Conservation (phyloP, 2,329 filamentous ascomycete species). For the Botryotinia narcissicola region DNA sequence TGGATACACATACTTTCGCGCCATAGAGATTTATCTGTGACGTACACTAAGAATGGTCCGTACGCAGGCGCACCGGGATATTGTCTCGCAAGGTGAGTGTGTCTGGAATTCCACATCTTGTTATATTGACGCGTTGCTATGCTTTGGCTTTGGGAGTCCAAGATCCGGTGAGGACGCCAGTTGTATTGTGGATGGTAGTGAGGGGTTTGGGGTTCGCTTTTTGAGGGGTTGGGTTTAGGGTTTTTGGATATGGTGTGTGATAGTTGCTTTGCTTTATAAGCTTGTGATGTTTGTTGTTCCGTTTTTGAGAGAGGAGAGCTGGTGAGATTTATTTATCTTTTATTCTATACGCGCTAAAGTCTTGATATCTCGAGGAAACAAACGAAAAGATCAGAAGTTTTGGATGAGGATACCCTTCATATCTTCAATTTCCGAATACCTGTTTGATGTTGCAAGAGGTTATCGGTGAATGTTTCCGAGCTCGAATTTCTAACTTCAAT, state of each 20-base stretch:
- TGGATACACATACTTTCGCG: neutral
- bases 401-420: neutral
- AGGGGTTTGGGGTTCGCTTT: no score
- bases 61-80: neutral
- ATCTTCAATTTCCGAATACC: neutral
- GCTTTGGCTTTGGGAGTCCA: neutral
- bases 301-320: neutral
- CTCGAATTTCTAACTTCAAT: neutral
- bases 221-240: neutral
- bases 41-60: neutral
- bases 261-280: neutral
- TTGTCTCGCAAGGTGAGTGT: no score
- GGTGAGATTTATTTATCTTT: neutral
- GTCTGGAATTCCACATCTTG: neutral
- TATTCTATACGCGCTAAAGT: neutral
- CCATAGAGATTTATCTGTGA: neutral
- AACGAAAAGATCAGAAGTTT: neutral
- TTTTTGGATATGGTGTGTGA: neutral
- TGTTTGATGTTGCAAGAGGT: neutral
- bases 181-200: neutral
- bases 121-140: neutral
- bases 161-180: neutral
- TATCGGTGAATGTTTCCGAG: neutral
- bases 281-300: accelerated
- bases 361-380: neutral